Evolutionary conservation across 2,329 filamentous ascomycete genomes (phyloP), one percentile per base, ranked within the genome.

Genomic region (Penicillium sp.): DNA sequence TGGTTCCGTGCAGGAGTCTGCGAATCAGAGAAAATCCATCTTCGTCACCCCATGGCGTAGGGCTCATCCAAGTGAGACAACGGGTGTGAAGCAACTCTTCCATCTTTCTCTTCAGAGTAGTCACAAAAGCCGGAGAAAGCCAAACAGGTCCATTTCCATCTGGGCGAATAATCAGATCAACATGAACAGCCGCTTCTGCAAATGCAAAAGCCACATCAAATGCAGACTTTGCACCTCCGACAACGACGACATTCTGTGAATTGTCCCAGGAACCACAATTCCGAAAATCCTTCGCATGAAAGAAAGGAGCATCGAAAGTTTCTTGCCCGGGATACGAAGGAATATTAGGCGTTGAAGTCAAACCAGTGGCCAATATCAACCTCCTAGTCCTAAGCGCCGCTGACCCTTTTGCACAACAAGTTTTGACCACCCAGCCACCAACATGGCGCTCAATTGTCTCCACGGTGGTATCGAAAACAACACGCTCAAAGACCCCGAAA

Each of bases 61-160:
- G 88, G 48, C 81, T 84, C 67, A 90, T 83, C 82, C 85, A 89
- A 1, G 83, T 86, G 47, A 90, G 72, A 60, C 86, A 78, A 1
- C 88, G 82, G 0, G 81, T 86, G 49, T 80, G 77, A 2, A 85
- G 77, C 13, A 89, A 75, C 58, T 83, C 81, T 67, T 89, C 86
- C 0, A 88, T 72, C 77, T 81, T 83, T 56, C 79, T 79, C 65
- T 84, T 85, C 9, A 87, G 66, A 0, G 84, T 83, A 3, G 85
- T 87, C 9, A 88, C 83, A 53, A 81, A 82, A 2, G 83, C 71
- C 1, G 83, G 82, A 0, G 82, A 71, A 69, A 88, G 79, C 77
- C 79, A 88, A 0, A 77, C 74, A 0, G 86, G 83, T 0, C 86
- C 85, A 54, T 83, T 80, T 2, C 55, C 55, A 3, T 45, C 27